Evolutionary conservation across 306 rosid species (phyloP).

Genomic region (Purshia tridentata): DNA sequence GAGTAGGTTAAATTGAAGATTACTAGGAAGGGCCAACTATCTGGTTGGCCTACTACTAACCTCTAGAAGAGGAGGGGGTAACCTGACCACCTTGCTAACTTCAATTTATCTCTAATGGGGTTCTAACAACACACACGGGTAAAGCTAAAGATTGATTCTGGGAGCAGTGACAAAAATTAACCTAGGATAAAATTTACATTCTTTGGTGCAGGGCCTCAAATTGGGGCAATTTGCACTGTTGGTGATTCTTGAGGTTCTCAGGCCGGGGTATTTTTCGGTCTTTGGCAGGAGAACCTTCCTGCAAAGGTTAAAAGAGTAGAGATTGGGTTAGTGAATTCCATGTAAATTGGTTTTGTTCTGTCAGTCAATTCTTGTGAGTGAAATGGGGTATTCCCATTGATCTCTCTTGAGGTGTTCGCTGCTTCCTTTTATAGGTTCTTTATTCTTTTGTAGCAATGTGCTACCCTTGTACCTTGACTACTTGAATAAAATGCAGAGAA

Average conservation of each 20-base stretch:
- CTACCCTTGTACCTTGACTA: slow-evolving; percentile 57
- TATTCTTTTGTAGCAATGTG: slow-evolving; percentile 66
- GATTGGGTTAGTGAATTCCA: slow-evolving; percentile 45
- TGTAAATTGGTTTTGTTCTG: slow-evolving; percentile 59
- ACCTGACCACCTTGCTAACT: slow-evolving; percentile 65
- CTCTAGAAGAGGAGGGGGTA: slow-evolving; percentile 15
- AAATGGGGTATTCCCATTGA: slow-evolving; percentile 43
- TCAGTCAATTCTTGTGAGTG: slow-evolving; percentile 46
- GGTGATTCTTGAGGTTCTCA: slow-evolving; percentile 70
- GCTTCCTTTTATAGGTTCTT: slow-evolving; percentile 52
- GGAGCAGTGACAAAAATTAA: slow-evolving; percentile 70
- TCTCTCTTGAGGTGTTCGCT: slow-evolving; percentile 42
- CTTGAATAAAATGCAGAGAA: slow-evolving; percentile 54
- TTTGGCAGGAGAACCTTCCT: slow-evolving; percentile 67
- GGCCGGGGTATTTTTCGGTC: slow-evolving; percentile 73
- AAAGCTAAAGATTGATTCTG: slow-evolving; percentile 61
- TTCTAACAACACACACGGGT: slow-evolving; percentile 65
- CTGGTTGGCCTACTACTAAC: slow-evolving; percentile 31
- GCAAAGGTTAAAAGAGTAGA: slow-evolving; percentile 43
- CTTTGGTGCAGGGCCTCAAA: slow-evolving; percentile 87
- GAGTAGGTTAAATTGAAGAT: slow-evolving; percentile 61
- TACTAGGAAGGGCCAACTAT: slow-evolving; percentile 39
- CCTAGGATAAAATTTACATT: slow-evolving; percentile 65
- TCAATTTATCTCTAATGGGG: slow-evolving; percentile 59
- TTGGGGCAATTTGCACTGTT: slow-evolving; percentile 64